Percentiles rank a stretch among this genome's conserved stretches.
Conservation (phyloP, 148 eudicot species). For the Polygonum aviculare region DNA sequence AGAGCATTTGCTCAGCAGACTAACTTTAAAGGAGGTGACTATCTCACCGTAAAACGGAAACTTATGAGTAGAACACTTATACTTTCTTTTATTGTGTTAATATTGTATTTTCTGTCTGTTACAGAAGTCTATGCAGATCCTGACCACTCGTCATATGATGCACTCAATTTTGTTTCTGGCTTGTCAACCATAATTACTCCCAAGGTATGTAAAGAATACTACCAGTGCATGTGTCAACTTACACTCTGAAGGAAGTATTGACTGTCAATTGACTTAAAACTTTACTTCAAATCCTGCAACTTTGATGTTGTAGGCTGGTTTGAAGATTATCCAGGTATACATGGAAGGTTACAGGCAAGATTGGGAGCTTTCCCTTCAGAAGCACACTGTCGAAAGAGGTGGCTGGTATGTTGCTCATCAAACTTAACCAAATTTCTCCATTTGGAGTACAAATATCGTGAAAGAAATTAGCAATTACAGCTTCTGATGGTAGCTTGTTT, state of each 20-base stretch:
- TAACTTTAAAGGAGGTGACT: constrained; percentile 78
- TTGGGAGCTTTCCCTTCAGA: constrained; percentile 87
- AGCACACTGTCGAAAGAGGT: constrained; percentile 84
- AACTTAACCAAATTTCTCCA: no score
- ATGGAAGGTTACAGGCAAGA: constrained; percentile 97
- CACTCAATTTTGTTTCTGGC: constrained; percentile 77
- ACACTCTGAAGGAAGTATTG: background rate
- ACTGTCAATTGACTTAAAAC: background rate
- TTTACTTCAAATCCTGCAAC: background rate
- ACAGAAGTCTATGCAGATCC: constrained; percentile 98
- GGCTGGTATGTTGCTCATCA: constrained; percentile 64
- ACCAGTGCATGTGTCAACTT: background rate
- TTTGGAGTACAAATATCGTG: no score
- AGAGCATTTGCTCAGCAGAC: constrained; percentile 72
- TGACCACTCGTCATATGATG: constrained; percentile 57
- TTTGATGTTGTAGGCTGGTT: constrained; percentile 54
- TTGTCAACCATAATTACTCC: constrained; percentile 81
- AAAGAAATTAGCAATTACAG: no score
- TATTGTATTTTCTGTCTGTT: constrained; percentile 11
- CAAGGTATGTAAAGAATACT: constrained; percentile 39
- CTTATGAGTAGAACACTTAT: background rate
- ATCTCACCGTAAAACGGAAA: background rate
- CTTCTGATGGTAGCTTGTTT: no score
- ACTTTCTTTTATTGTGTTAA: background rate
- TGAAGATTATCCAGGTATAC: constrained; percentile 86